Evolutionary conservation across 2,329 filamentous ascomycete genomes (phyloP).

Genomic region (Ophiostoma sp.): DNA sequence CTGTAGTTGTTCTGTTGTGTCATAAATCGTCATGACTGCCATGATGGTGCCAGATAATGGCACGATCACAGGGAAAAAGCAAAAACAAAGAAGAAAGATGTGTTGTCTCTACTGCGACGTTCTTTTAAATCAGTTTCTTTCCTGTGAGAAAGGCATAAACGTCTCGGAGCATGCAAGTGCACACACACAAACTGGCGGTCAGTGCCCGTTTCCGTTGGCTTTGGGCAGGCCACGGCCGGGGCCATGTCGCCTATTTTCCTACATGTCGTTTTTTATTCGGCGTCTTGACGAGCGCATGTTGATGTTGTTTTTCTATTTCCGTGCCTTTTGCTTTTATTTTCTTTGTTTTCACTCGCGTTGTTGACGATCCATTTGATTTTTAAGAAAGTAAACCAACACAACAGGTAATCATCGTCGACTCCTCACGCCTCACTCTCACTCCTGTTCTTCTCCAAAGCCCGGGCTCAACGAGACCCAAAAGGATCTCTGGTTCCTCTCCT

Average conservation of each 20-base stretch:
- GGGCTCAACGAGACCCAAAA: not conserved
- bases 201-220: not conserved
- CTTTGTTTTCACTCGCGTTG: not conserved
- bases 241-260: not conserved
- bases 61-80: not conserved
- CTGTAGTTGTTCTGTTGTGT: too few species aligned
- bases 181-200: slow-evolving; percentile 6
- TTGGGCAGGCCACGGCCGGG: not conserved
- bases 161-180: not conserved
- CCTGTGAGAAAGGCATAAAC: too few species aligned
- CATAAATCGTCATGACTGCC: too few species aligned
- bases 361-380: not conserved
- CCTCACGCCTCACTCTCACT: not conserved
- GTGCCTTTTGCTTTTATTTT: not conserved
- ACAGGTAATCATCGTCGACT: not conserved
- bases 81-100: not conserved
- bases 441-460: not conserved
- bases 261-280: not conserved
- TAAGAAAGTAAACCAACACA: not conserved
- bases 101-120: not conserved
- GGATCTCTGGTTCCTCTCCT: not conserved
- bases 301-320: not conserved
- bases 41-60: not conserved
- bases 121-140: not conserved
- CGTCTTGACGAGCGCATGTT: not conserved